These are phyloP conservation scores for Hondaea fermentalgiana DNA, from an alignment of 108 stramenopile species.

Conservation along the genomic window DNA sequence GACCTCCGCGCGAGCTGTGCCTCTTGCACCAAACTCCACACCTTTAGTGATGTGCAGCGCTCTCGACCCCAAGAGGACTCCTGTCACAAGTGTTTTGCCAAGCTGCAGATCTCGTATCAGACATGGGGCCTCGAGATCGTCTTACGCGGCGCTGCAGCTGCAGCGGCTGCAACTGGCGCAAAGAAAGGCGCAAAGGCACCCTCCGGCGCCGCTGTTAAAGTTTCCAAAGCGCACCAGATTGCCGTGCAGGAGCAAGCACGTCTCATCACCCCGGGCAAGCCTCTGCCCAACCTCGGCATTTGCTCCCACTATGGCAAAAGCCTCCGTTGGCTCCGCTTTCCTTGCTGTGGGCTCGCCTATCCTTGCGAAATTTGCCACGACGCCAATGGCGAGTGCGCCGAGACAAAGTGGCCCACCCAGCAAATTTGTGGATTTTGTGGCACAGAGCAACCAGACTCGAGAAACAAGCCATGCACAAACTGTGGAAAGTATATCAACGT, in stretches of 20 bases:
- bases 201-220: not conserved
- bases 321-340: not conserved
- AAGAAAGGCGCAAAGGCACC: not conserved
- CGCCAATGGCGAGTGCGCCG: not conserved
- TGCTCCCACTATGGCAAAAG: slow-evolving; percentile 1
- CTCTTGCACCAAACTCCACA: not conserved
- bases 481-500: slow-evolving; percentile 1
- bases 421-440: not conserved
- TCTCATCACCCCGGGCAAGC: not conserved
- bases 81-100: not conserved
- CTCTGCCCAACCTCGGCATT: not conserved
- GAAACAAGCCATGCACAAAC: not conserved
- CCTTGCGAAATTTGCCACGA: slow-evolving; percentile 4
- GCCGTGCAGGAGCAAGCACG: not conserved
- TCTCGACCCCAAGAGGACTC: not conserved
- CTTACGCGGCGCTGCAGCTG: not conserved
- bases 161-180: not conserved
- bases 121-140: not conserved
- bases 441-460: not conserved
- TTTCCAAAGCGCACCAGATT: not conserved
- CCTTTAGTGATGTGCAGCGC: not conserved
- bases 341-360: slow-evolving; percentile 6
- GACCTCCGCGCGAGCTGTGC: not conserved
- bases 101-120: not conserved
- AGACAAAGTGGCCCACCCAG: not conserved